Conservation (phyloP, 2,329 filamentous ascomycete genomes). For the Xylaria sp. region DNA sequence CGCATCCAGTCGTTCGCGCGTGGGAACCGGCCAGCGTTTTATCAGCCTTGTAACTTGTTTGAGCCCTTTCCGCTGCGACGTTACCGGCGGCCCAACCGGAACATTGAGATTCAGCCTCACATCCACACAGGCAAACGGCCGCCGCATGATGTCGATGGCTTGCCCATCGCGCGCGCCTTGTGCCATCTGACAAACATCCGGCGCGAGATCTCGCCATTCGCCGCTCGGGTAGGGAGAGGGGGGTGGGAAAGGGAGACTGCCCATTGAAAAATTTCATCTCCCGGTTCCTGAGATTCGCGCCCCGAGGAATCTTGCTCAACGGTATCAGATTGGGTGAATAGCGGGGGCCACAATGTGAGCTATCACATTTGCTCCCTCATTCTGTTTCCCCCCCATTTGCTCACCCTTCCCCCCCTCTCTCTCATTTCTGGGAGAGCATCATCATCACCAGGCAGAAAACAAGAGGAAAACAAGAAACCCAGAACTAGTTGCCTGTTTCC, state of each 20-base stretch:
- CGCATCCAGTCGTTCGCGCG: conserved; percentile 11
- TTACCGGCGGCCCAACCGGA: conserved; percentile 22
- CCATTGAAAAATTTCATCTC: not conserved
- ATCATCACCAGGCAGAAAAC: too few species aligned
- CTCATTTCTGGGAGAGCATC: too few species aligned
- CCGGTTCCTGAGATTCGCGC: conserved; percentile 25
- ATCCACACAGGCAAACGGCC: conserved; percentile 23
- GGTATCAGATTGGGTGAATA: conserved; percentile 20
- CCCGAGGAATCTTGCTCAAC: conserved; percentile 14
- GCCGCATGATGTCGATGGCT: conserved; percentile 22
- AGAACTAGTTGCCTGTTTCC: too few species aligned
- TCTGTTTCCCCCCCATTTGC: not conserved
- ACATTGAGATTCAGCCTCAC: conserved; percentile 28
- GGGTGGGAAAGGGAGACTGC: not conserved
- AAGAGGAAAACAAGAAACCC: too few species aligned
- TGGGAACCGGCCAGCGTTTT: not conserved
- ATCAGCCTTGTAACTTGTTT: conserved; percentile 24
- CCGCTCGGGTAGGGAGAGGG: not conserved
- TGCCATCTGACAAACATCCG: conserved; percentile 9
- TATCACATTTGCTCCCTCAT: conserved; percentile 14
- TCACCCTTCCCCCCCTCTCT: conserved; percentile 7
- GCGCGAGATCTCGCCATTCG: not conserved
- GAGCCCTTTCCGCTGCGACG: conserved; percentile 18
- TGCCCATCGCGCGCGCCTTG: conserved; percentile 15
- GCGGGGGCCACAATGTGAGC: conserved; percentile 19